These are phyloP conservation scores for Pseudophaeomoniella oleicola DNA, from an alignment of 2,329 filamentous ascomycete genomes.

Conservation along the genomic window DNA sequence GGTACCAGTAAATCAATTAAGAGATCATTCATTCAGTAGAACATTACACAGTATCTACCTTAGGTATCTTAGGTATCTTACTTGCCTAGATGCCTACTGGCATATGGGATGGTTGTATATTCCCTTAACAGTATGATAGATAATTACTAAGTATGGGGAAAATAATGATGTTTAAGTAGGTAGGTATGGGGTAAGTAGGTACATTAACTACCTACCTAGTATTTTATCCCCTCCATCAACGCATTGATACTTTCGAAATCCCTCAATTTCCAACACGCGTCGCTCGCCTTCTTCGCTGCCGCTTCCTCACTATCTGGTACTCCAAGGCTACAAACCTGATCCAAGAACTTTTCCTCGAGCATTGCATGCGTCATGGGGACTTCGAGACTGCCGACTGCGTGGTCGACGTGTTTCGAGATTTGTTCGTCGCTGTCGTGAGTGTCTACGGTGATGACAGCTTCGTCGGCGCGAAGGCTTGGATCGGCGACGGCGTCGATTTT, in stretches of 20 bases:
- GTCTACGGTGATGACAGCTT: conserved; percentile 23
- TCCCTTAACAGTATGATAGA: too few relatives aligned
- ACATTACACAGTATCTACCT: neutral
- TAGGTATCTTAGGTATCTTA: too few relatives aligned
- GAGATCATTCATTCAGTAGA: too few relatives aligned
- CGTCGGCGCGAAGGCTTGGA: conserved; percentile 24
- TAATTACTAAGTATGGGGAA: too few relatives aligned
- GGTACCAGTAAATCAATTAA: too few relatives aligned
- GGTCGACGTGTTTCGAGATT: conserved; percentile 30
- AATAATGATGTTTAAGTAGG: too few relatives aligned
- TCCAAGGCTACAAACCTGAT: conserved; percentile 28
- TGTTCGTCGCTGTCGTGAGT: conserved; percentile 20
- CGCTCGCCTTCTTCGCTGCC: conserved; percentile 19
- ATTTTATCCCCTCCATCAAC: too few relatives aligned
- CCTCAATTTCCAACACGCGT: conserved; percentile 17
- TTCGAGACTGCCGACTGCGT: conserved; percentile 36
- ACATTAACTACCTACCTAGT: too few relatives aligned
- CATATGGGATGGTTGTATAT: too few relatives aligned
- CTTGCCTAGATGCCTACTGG: too few relatives aligned
- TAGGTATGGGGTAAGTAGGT: too few relatives aligned
- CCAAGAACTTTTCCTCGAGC: conserved; percentile 34
- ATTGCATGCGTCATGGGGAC: conserved; percentile 32
- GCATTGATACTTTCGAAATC: too few relatives aligned
- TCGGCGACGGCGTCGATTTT: conserved; percentile 30
- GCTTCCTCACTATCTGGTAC: conserved; percentile 27